These are phyloP conservation scores for Aaosphaeria arxii DNA, from an alignment of 2,329 filamentous ascomycete species.

Conservation along the genomic window DNA sequence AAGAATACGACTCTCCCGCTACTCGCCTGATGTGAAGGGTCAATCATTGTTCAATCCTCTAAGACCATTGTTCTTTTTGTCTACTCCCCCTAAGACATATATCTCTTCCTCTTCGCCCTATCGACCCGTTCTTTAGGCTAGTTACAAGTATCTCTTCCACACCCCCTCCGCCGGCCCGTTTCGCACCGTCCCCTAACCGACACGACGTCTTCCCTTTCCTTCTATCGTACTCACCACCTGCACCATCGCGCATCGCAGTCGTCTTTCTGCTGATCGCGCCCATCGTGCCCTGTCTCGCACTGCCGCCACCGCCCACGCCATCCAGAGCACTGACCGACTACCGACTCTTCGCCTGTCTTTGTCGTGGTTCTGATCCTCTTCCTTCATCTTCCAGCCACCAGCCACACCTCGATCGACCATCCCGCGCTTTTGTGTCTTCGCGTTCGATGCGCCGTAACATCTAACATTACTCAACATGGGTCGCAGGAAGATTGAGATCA, in stretches of 20 bases:
- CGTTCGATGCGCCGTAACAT: conserved; percentile 27
- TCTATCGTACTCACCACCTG: conserved; percentile 3
- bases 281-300: conserved; percentile 4
- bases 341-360: conserved; percentile 6
- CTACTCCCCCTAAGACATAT: too few species aligned
- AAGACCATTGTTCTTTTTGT: too few species aligned
- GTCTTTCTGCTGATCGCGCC: not conserved
- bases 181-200: too few species aligned
- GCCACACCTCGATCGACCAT: conserved; percentile 6
- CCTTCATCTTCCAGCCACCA: conserved; percentile 3
- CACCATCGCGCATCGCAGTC: too few species aligned
- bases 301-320: conserved; percentile 5
- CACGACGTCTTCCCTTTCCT: not conserved
- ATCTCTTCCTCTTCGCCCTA: too few species aligned
- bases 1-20: too few species aligned
- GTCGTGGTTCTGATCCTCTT: not conserved
- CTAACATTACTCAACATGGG: conserved; percentile 63
- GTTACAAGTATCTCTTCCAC: not conserved
- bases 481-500: conserved; percentile 99
- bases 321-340: not conserved
- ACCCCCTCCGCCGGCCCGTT: not conserved
- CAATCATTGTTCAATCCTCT: too few species aligned
- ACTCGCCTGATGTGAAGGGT: too few species aligned
- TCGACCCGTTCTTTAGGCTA: too few species aligned
- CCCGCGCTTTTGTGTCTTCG: conserved; percentile 3